Percentiles rank a stretch among this genome's conserved stretches.
Evolutionary conservation across 129 eudicot species (phyloP).

Genomic region (Escallonia herrerae): DNA sequence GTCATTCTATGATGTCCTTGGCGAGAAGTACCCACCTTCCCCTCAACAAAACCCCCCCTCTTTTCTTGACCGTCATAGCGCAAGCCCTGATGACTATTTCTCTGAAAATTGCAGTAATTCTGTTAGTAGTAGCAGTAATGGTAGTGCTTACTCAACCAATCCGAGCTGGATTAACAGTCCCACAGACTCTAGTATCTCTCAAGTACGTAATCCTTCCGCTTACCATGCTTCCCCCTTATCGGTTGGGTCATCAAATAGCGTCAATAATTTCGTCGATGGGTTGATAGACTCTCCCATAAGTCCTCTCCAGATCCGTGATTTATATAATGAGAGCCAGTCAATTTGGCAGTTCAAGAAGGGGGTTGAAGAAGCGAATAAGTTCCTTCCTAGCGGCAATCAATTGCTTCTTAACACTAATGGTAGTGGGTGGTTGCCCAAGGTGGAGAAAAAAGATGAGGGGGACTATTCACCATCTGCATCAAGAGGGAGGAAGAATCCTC

Average conservation of each 20-base stretch:
- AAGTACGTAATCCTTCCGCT: slow-evolving; percentile 14
- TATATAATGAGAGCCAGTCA: slow-evolving; percentile 40
- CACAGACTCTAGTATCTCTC: slow-evolving; percentile 11
- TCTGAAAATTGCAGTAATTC: slow-evolving; percentile 15
- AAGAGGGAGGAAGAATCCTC: slow-evolving; percentile 45
- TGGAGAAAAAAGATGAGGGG: slow-evolving; percentile 11
- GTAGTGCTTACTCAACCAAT: slow-evolving; percentile 32
- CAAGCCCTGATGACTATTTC: slow-evolving; percentile 7
- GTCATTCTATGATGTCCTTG: slow-evolving; percentile 57
- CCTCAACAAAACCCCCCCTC: slow-evolving; percentile 34
- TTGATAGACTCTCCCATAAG: slow-evolving; percentile 53
- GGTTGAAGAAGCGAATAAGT: slow-evolving; percentile 72
- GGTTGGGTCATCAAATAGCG: slow-evolving; percentile 29
- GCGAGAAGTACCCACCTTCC: slow-evolving; percentile 56
- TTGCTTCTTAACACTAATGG: slow-evolving; percentile 22
- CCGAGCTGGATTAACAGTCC: slow-evolving; percentile 22
- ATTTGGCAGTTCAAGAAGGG: slow-evolving; percentile 65
- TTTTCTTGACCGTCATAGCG: slow-evolving; percentile 23
- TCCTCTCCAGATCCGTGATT: slow-evolving; percentile 36
- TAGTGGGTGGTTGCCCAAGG: background rate
- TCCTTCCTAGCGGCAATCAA: slow-evolving; percentile 40
- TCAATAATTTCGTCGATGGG: slow-evolving; percentile 27
- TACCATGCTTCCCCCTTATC: slow-evolving; percentile 16
- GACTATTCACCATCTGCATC: slow-evolving; percentile 9
- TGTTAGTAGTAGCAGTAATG: slow-evolving; percentile 12